These are phyloP conservation scores for Thermothelomyces thermophilus DNA, from an alignment of 2,329 filamentous ascomycete species.

Conservation along the genomic window DNA sequence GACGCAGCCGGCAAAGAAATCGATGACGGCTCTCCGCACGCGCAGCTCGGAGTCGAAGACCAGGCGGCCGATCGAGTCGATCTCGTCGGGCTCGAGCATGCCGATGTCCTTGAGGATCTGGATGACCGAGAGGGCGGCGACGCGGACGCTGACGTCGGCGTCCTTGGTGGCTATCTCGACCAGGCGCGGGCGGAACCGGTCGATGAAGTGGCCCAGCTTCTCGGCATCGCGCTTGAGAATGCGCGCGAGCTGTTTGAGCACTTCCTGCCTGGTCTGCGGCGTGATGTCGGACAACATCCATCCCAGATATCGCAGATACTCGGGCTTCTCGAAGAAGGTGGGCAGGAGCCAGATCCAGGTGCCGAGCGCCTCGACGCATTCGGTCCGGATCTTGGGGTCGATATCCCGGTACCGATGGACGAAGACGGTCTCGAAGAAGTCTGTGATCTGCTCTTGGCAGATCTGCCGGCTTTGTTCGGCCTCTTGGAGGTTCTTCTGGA, in stretches of 20 bases:
- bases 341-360: constrained; percentile 83
- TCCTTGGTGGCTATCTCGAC: constrained; percentile 91
- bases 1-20: constrained; percentile 85
- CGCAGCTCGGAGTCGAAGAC: constrained; percentile 82
- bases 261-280: constrained; percentile 70
- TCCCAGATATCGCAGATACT: constrained; percentile 86
- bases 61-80: constrained; percentile 79
- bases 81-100: constrained; percentile 82
- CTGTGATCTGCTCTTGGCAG: constrained; percentile 66
- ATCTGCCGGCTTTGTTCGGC: constrained; percentile 62
- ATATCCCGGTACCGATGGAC: constrained; percentile 94
- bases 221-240: constrained; percentile 78
- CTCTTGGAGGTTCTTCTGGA: constrained; percentile 65
- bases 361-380: constrained; percentile 81
- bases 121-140: constrained; percentile 72
- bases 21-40: constrained; percentile 80
- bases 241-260: constrained; percentile 72
- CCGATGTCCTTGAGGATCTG: constrained; percentile 77
- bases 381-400: constrained; percentile 79
- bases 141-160: constrained; percentile 71
- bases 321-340: constrained; percentile 81
- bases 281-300: constrained; percentile 88
- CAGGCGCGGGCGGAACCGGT: constrained; percentile 77
- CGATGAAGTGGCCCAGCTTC: constrained; percentile 84
- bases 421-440: constrained; percentile 88